phyloP scores from a whole-genome alignment of 1,284 basidiomycete species.

The Singerocomus inundabilis region DNA sequence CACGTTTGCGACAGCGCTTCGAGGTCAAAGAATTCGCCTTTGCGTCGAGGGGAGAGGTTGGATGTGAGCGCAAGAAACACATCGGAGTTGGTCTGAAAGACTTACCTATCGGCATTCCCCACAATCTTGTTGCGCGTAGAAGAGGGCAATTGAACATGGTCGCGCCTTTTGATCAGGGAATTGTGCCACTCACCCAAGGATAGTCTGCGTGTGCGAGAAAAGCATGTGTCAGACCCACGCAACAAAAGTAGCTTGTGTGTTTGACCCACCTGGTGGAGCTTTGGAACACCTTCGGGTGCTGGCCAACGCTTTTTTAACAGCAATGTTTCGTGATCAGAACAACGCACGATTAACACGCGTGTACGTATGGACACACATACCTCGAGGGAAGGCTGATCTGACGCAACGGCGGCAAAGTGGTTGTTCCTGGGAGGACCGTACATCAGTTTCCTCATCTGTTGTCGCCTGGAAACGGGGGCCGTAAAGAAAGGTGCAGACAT shows the following conservation, averaged over 20 bases:
- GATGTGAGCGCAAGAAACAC: too few relatives aligned
- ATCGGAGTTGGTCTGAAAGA: neutral
- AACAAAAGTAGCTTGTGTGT: neutral
- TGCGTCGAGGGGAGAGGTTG: too few relatives aligned
- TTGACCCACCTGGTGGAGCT: constrained; percentile 55
- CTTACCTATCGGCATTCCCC: constrained; percentile 70
- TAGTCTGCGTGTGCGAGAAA: constrained; percentile 41
- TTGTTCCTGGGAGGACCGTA: constrained; percentile 55
- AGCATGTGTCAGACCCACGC: neutral
- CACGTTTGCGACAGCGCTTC: constrained; percentile 59
- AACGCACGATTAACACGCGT: too few relatives aligned
- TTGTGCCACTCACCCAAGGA: constrained; percentile 49
- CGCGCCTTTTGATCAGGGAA: neutral
- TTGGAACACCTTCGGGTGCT: constrained; percentile 39
- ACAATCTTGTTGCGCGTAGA: constrained; percentile 42
- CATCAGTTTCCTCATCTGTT: neutral
- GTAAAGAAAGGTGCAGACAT: constrained; percentile 6
- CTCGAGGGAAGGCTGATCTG: constrained; percentile 73
- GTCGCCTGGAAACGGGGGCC: neutral
- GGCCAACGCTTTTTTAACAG: constrained; percentile 56
- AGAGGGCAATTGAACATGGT: neutral
- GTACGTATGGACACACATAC: too few relatives aligned
- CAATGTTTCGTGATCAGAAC: too few relatives aligned
- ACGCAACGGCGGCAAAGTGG: constrained; percentile 73
- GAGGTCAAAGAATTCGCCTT: constrained; percentile 70